Evolutionary conservation across 1,139 yeast species (phyloP), one percentile per base, ranked within the genome.

Genomic region (Hansenula sp.): DNA sequence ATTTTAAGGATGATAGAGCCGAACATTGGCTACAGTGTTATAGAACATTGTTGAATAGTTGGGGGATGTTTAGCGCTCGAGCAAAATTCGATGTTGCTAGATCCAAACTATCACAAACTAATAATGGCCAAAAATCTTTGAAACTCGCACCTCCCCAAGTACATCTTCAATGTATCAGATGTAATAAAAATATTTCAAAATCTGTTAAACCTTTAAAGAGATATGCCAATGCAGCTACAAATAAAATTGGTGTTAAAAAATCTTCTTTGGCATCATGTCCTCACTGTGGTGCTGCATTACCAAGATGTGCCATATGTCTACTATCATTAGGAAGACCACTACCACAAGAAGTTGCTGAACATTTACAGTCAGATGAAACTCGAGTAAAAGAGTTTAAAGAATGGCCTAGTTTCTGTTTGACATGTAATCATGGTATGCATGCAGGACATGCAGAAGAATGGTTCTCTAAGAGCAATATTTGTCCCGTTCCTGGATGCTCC

Each of bases 401-500:
- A 48, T 81, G 96, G 95, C 89, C 92, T 50, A 86, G 94, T 50
- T 88, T 88, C 61, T 92, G 98, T 57, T 66, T 92, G 48, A 78
- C 82, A 22, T 92, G 97, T 59, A 87, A 84, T 57, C 97, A 92
- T 56, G 96, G 97, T 1, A 80, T 83, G 73, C 98, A 92, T 64
- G 90, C 95, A 0, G 88, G 83, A 14, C 97, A 92, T 60, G 97
- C 97, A 0, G 89, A 85, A 51, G 95, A 88, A 56, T 92, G 97
- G 97, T 92, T 92, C 57, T 75, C 82, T 17, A 82, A 82, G 59
- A 96, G 90, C 54, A 77, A 75, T 43, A 77, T 86, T 2, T 92
- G 98, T 57, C 97, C 98, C 0, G 96, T 90, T 2, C 96, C 97
- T 0, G 96, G 89, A 40, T 92, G 97, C 55, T 71, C 73, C 37